Evolutionary conservation across 2,329 filamentous ascomycete genomes (phyloP).

Genomic region (Penicillium sp.): DNA sequence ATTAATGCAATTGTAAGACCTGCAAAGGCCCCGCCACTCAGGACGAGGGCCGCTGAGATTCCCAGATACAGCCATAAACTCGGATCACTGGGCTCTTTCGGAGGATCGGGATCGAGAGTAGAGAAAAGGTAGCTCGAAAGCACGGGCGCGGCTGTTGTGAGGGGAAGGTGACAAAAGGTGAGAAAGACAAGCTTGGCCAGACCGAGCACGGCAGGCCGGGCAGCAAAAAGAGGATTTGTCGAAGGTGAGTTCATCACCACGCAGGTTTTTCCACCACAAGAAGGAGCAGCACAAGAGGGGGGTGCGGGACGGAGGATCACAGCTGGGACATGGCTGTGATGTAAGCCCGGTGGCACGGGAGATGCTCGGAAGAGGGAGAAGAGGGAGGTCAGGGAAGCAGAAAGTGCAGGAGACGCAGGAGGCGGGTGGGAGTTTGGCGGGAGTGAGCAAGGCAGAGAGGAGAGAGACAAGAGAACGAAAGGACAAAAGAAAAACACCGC

Average conservation of each 20-base stretch:
- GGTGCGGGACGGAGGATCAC: constrained; percentile 1
- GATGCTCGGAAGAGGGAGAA: too few relatives aligned
- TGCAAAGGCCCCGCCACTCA: constrained; percentile 89
- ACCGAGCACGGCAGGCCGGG: constrained; percentile 41
- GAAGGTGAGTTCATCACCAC: constrained; percentile 6
- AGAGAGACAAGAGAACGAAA: too few relatives aligned
- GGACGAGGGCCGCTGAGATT: constrained; percentile 74
- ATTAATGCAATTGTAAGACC: constrained; percentile 72
- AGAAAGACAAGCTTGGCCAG: constrained; percentile 43
- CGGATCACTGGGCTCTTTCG: constrained; percentile 57
- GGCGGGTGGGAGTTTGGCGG: too few relatives aligned
- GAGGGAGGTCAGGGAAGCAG: too few relatives aligned
- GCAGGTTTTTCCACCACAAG: background rate
- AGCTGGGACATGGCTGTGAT: constrained; percentile 4
- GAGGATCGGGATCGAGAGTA: constrained; percentile 37
- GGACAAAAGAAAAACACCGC: too few relatives aligned
- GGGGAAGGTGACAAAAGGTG: constrained; percentile 37
- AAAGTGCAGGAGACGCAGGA: too few relatives aligned
- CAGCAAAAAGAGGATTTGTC: constrained; percentile 22
- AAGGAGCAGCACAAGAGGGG: background rate
- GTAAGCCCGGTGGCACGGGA: too few relatives aligned
- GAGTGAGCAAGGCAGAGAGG: too few relatives aligned
- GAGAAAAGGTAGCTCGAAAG: constrained; percentile 18
- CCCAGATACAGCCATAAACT: constrained; percentile 77
- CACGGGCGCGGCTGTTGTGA: constrained; percentile 40